Percentiles rank a stretch among this genome's conserved stretches.
Conservation (phyloP, 768 basidiomycete genomes). For the Lanmaoa rubissima region DNA sequence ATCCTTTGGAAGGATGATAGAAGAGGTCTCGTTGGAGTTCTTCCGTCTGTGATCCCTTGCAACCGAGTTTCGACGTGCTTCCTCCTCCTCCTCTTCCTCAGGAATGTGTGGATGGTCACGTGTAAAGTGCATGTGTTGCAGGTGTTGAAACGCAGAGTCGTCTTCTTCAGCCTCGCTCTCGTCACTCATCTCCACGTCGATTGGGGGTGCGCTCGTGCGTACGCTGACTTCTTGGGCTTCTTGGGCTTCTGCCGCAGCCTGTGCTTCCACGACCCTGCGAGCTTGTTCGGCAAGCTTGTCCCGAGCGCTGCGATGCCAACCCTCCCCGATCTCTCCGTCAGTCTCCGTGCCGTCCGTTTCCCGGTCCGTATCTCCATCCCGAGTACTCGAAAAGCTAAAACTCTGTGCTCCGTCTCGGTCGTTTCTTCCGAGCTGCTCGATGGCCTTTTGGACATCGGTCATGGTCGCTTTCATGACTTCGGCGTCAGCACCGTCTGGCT, state of each 20-base stretch:
- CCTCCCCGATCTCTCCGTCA: constrained; percentile 53
- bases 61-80: constrained; percentile 26
- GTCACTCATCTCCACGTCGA: constrained; percentile 74
- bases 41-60: constrained; percentile 24
- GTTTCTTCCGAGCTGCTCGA: constrained; percentile 74
- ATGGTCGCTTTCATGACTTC: constrained; percentile 84
- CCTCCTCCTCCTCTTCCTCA: constrained; percentile 68
- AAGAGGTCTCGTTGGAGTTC: constrained; percentile 30
- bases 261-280: constrained; percentile 52
- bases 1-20: constrained; percentile 31
- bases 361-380: constrained; percentile 48
- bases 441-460: constrained; percentile 88
- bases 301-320: constrained; percentile 65
- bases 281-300: constrained; percentile 71
- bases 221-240: constrained; percentile 49
- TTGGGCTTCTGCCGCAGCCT: constrained; percentile 43
- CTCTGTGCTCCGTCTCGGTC: constrained; percentile 61
- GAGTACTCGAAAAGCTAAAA: constrained; percentile 75
- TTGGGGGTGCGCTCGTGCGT: constrained; percentile 53
- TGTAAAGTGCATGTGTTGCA: constrained; percentile 37
- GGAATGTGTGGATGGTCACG: constrained; percentile 59
- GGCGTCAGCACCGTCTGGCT: constrained; percentile 30
- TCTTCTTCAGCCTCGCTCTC: constrained; percentile 73
- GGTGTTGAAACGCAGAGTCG: constrained; percentile 38
- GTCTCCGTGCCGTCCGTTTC: constrained; percentile 48